phyloP scores from a whole-genome alignment of 2,329 filamentous ascomycete species.

The Fusarium longipes region DNA sequence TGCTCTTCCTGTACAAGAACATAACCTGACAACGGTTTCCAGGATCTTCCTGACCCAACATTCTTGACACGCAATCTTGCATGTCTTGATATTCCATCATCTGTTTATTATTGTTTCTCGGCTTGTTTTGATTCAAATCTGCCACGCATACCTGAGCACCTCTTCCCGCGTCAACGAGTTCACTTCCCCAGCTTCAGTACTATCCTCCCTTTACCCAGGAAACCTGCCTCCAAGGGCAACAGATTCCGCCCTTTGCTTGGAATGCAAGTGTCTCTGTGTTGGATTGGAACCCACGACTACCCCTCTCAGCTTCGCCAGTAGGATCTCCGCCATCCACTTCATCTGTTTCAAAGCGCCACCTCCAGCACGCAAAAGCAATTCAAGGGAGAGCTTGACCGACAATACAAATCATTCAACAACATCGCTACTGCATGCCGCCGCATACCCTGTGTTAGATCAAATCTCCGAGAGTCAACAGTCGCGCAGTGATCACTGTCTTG shows the following conservation, averaged over 20 bases:
- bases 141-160: conserved; percentile 35
- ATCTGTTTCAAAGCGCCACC: conserved; percentile 53
- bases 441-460: conserved; percentile 51
- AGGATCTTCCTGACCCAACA: conserved; percentile 18
- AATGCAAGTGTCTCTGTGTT: conserved; percentile 54
- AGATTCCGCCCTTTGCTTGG: conserved; percentile 48
- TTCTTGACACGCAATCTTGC: conserved; percentile 38
- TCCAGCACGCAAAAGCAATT: conserved; percentile 51
- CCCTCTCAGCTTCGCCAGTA: conserved; percentile 52
- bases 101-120: conserved; percentile 34
- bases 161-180: conserved; percentile 35
- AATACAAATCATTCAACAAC: conserved; percentile 48
- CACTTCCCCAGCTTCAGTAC: conserved; percentile 41
- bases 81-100: conserved; percentile 34
- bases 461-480: conserved; percentile 53
- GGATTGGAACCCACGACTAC: conserved; percentile 51
- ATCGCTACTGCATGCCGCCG: conserved; percentile 48
- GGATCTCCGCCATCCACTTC: conserved; percentile 46
- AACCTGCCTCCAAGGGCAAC: conserved; percentile 41
- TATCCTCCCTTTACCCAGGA: conserved; percentile 23
- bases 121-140: conserved; percentile 33
- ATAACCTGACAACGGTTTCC: conserved; percentile 25
- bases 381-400: conserved; percentile 50
- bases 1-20: neutral
- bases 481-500: conserved; percentile 48